phyloP scores from a whole-genome alignment of 441 rosid genomes.

The Pelargonium fulgidum region DNA sequence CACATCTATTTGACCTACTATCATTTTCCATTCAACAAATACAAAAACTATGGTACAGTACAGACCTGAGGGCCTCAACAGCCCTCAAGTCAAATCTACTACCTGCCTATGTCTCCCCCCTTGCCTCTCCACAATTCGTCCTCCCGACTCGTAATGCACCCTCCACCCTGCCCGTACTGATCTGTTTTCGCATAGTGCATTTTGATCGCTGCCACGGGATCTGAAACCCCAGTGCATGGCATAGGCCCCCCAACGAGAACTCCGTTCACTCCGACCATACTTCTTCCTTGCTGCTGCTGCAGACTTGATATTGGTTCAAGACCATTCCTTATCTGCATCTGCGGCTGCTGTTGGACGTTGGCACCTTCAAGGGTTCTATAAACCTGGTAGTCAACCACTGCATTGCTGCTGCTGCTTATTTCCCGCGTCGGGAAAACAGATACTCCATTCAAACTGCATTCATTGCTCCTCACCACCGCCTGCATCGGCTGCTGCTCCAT shows the following conservation, averaged over 20 bases:
- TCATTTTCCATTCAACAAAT: slow-evolving; percentile 29
- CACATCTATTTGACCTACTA: slow-evolving; percentile 22
- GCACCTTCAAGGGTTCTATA: slow-evolving; percentile 31
- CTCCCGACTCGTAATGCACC: slow-evolving; percentile 28
- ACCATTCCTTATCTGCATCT: slow-evolving; percentile 39
- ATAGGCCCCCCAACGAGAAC: slow-evolving; percentile 32
- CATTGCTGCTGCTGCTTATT: slow-evolving; percentile 29
- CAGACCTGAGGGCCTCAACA: slow-evolving; percentile 12
- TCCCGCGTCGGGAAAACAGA: slow-evolving; percentile 36
- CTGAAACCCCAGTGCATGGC: slow-evolving; percentile 37
- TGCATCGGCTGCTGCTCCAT: slow-evolving; percentile 40
- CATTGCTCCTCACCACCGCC: slow-evolving; percentile 28
- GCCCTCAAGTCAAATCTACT: slow-evolving; percentile 24
- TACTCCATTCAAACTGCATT: slow-evolving; percentile 29
- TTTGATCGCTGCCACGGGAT: slow-evolving; percentile 54
- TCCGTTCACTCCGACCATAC: slow-evolving; percentile 40
- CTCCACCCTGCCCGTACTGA: slow-evolving; percentile 40
- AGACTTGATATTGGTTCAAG: slow-evolving; percentile 35
- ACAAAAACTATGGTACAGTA: slow-evolving; percentile 53
- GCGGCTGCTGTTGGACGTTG: slow-evolving; percentile 43
- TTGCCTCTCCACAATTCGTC: slow-evolving; percentile 56
- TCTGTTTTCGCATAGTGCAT: slow-evolving; percentile 47
- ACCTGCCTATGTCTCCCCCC: slow-evolving; percentile 47
- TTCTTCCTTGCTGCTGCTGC: slow-evolving; percentile 43
- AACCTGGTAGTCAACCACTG: slow-evolving; percentile 40